Evolutionary conservation across 495 filamentous ascomycete species (phyloP), one percentile per base, ranked within the genome.

Genomic region (Penicillium coprophilum): DNA sequence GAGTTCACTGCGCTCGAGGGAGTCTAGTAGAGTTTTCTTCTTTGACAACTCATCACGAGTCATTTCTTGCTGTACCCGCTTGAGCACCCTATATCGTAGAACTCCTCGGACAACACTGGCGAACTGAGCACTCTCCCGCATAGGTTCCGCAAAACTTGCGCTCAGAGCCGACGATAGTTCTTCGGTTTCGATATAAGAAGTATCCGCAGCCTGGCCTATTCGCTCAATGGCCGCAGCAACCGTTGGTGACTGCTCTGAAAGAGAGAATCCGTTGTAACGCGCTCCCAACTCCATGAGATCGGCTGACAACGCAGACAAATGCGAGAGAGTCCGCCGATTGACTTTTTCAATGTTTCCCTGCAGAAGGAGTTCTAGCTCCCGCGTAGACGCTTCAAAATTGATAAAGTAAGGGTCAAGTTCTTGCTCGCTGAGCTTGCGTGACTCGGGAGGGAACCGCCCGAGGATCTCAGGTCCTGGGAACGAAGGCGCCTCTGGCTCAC

Each of bases 31-130:
- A 1, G 79, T 71, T 59, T 81, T 84, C 72, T 97, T 97, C 73
- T 91, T 91, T 7, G 82, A 75, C 9, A 98, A 75, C 62, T 97
- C 90, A 48, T 97, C 95, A 30, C 85, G 85, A 2, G 92, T 96
- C 92, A 97, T 96, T 57, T 98, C 94, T 69, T 97, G 89, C 60
- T 98, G 94, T 20, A 97, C 87, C 17, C 94, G 83, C 73, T 98
- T 98, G 39, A 97, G 71, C 2, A 96, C 86, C 9, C 94, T 77
- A 62, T 95, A 98, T 39, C 91, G 81, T 17, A 98, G 73, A 23
- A 97, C 92, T 51, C 76, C 87, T 17, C 94, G 84, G 11, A 98
- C 94, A 0, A 98, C 89, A 21, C 94, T 91, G 0, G 94, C 94
- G 66, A 98, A 97, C 65, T 98, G 94, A 15, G 94, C 94, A 59